Evolutionary conservation across 2,329 filamentous ascomycete species (phyloP).

Genomic region (Aspergillus vadensis): DNA sequence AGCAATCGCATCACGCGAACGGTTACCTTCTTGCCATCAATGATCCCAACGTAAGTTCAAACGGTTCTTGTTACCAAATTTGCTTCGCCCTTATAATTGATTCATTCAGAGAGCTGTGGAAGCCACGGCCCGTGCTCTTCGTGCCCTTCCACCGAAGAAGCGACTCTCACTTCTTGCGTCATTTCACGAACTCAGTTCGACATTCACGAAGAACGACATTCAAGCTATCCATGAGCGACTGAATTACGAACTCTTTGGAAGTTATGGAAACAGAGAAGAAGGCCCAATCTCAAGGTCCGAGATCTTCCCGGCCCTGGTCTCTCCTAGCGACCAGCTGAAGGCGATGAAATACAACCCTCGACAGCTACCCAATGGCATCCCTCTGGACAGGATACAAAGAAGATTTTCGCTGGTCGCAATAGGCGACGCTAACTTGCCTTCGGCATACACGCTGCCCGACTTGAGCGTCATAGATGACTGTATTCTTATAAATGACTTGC

Average conservation of each 20-base stretch:
- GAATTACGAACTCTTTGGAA: background rate
- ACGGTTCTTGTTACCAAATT: fast-evolving
- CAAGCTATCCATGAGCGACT: background rate
- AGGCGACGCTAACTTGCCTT: background rate
- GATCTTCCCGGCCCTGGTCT: background rate
- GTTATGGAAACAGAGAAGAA: background rate
- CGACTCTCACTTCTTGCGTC: background rate
- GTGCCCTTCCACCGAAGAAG: background rate
- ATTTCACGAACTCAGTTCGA: background rate
- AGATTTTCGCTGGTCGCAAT: background rate
- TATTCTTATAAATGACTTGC: background rate
- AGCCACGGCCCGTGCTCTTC: background rate
- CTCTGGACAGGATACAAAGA: background rate
- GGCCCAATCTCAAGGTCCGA: background rate
- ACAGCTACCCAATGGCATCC: background rate
- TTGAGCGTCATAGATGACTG: background rate
- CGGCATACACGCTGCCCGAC: background rate
- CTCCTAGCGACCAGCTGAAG: background rate
- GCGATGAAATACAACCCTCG: background rate
- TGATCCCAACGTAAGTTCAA: background rate
- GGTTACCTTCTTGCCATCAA: background rate
- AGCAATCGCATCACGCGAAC: background rate
- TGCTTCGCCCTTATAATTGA: background rate
- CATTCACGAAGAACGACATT: background rate
- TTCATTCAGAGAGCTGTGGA: background rate